phyloP scores from a whole-genome alignment of 2,329 filamentous ascomycete genomes.

The Trichoderma koningii region DNA sequence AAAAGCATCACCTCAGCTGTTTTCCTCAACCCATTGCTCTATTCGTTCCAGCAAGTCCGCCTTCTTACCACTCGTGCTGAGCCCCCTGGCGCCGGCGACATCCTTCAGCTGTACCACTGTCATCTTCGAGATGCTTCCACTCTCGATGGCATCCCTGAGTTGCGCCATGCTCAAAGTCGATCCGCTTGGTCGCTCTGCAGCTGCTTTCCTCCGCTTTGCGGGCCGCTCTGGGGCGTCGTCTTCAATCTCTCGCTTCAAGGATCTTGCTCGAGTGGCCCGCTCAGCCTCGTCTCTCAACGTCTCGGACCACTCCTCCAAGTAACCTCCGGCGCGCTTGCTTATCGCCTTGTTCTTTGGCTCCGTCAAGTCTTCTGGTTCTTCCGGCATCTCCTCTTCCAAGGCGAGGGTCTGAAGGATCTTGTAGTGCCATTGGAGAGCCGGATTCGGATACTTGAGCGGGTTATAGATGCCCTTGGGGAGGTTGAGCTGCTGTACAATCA shows the following conservation, averaged over 20 bases:
- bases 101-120: slow-evolving; percentile 57
- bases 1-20: slow-evolving; percentile 30
- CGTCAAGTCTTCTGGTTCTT: slow-evolving; percentile 73
- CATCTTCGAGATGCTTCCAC: slow-evolving; percentile 54
- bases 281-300: slow-evolving; percentile 61
- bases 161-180: slow-evolving; percentile 48
- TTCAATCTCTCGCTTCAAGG: slow-evolving; percentile 55
- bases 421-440: slow-evolving; percentile 95
- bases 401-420: slow-evolving; percentile 88
- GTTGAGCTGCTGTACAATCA: slow-evolving; percentile 80
- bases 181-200: slow-evolving; percentile 40
- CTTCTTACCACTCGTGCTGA: slow-evolving; percentile 56
- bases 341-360: slow-evolving; percentile 84
- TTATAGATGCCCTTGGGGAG: slow-evolving; percentile 85
- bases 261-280: slow-evolving; percentile 42
- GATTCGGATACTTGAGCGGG: slow-evolving; percentile 86
- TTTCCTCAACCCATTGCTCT: slow-evolving; percentile 59
- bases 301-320: slow-evolving; percentile 75
- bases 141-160: slow-evolving; percentile 48
- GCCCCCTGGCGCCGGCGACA: slow-evolving; percentile 49
- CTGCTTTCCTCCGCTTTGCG: slow-evolving; percentile 49
- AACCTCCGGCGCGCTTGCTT: slow-evolving; percentile 79
- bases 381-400: slow-evolving; percentile 85
- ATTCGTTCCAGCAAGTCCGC: slow-evolving; percentile 57
- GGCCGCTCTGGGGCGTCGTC: slow-evolving; percentile 46